phyloP scores from a whole-genome alignment of 805 yeast species.

The Suhomyces sp. region DNA sequence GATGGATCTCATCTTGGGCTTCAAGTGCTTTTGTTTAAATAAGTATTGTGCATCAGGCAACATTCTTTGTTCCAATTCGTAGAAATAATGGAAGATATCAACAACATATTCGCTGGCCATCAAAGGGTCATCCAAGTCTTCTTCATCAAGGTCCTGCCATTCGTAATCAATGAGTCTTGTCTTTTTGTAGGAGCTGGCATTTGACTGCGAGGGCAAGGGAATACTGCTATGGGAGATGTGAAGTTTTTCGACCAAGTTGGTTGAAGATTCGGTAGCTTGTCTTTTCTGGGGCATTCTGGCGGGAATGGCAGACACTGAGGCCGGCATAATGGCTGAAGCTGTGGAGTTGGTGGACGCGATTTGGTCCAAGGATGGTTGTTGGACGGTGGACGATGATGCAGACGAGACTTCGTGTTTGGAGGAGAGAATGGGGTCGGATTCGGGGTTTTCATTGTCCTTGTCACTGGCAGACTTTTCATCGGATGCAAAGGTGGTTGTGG shows the following conservation, averaged over 20 bases:
- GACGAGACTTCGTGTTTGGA: too few relatives aligned
- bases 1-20: conserved; percentile 82
- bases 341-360: not conserved
- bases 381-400: conserved; percentile 1
- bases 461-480: conserved; percentile 3
- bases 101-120: conserved; percentile 93
- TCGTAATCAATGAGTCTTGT: conserved; percentile 43
- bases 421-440: not conserved
- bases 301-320: conserved; percentile 16
- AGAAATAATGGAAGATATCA: conserved; percentile 81
- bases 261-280: conserved; percentile 54
- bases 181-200: conserved; percentile 32
- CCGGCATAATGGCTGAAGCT: not conserved
- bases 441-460: not conserved
- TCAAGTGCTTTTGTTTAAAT: conserved; percentile 59
- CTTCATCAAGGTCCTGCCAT: conserved; percentile 76
- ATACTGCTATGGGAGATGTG: conserved; percentile 10
- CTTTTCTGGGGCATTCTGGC: conserved; percentile 48
- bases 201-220: conserved; percentile 1
- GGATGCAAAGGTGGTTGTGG: conserved; percentile 1
- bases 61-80: conserved; percentile 68
- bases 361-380: not conserved
- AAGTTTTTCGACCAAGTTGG: conserved; percentile 42
- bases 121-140: conserved; percentile 66
- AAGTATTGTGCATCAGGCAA: conserved; percentile 73